phyloP scores from a whole-genome alignment of 306 rosid species.

The Lagenaria siceraria region DNA sequence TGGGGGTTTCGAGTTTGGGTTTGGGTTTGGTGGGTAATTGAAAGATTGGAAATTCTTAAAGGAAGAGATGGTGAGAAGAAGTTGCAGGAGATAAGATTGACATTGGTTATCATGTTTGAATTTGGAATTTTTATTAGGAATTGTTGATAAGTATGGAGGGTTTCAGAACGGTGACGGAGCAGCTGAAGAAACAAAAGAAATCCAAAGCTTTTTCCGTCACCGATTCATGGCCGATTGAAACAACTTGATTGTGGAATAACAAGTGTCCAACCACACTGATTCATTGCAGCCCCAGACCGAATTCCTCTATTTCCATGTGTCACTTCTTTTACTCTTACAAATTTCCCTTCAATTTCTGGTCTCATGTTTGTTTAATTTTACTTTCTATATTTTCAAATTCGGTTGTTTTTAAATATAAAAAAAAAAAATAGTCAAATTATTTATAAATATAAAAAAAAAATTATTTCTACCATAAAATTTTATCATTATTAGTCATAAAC shows the following conservation, averaged over 20 bases:
- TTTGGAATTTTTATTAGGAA: neutral
- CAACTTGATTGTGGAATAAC: neutral
- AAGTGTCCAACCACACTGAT: neutral
- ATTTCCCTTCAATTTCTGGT: no score
- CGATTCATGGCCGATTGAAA: neutral
- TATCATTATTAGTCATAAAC: no score
- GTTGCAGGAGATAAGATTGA: constrained; percentile 51
- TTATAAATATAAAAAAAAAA: no score
- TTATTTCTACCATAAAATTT: no score
- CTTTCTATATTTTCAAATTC: no score
- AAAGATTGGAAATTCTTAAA: constrained; percentile 9
- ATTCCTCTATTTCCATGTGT: neutral
- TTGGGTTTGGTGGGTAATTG: constrained; percentile 17
- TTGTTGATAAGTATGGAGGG: neutral
- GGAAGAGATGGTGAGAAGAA: constrained; percentile 20
- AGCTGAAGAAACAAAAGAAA: neutral
- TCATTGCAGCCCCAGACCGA: neutral
- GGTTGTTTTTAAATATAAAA: no score
- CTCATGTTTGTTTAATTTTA: no score
- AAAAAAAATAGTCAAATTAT: no score
- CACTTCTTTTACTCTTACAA: neutral
- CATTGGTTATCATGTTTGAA: constrained; percentile 23
- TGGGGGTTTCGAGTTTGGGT: constrained; percentile 10
- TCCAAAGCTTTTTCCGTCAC: neutral
- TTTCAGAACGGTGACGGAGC: neutral